phyloP scores from a whole-genome alignment of 2,329 filamentous ascomycete genomes.

The Cercospora zeae-maydis region DNA sequence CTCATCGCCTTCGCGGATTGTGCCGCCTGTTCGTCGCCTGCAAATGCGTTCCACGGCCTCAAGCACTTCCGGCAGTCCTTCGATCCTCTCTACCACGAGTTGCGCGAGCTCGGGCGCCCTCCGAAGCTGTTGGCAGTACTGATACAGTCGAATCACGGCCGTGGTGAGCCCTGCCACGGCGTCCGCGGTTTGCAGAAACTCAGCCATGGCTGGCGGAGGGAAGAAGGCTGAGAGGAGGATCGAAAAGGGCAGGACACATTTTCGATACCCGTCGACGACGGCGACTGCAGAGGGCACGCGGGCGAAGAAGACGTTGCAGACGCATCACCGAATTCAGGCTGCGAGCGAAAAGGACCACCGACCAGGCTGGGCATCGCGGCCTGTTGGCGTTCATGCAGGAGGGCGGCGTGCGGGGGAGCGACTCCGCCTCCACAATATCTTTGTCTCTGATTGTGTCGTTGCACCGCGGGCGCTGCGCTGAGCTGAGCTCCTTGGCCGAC shows the following conservation, averaged over 20 bases:
- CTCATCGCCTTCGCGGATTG: neutral
- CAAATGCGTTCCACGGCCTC: neutral
- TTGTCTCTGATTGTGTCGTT: neutral
- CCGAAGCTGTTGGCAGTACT: slow-evolving; percentile 2
- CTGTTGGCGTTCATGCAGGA: neutral
- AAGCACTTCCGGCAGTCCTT: neutral
- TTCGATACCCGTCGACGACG: neutral
- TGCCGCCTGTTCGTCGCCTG: neutral
- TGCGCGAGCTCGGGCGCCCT: neutral
- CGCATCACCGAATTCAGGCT: neutral
- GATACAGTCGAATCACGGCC: neutral
- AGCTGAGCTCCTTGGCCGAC: neutral
- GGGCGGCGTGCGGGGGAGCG: neutral
- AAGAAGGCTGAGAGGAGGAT: neutral
- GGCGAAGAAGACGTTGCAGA: too few relatives aligned
- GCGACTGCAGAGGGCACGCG: neutral
- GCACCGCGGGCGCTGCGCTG: neutral
- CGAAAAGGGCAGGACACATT: neutral
- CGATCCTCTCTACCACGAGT: neutral
- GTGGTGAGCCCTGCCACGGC: slow-evolving; percentile 1
- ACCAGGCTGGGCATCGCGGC: neutral
- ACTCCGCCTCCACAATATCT: slow-evolving; percentile 1
- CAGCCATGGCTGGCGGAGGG: neutral
- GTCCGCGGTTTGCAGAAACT: slow-evolving; percentile 1
- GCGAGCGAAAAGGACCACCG: neutral